Base-by-base conservation (phyloP, 2,329 filamentous ascomycete species). In the Trichoderma koningii region DNA sequence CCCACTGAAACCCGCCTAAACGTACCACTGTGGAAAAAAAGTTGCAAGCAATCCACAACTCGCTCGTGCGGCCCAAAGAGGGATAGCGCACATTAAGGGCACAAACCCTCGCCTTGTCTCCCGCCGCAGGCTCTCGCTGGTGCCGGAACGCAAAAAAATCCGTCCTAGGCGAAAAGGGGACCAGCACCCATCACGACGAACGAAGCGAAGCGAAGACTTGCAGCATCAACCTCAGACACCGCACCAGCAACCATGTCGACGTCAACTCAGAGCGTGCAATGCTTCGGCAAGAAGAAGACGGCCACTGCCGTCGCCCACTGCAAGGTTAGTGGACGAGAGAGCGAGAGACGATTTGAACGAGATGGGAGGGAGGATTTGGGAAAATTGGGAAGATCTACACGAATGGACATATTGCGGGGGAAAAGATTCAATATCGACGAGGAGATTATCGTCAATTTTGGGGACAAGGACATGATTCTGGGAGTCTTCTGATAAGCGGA, bases 271-370 rank as follows among this genome's bases (percentile, higher is more conserved):
- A 90, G 87, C 82, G 90, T 93, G 77, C 93, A 97, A 88, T 97
- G 93, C 91, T 97, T 98, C 91, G 93, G 93, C 89, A 97, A 97
- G 90, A 93, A 93, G 88, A 92, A 91, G 87, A 93, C 88, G 79
- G 92, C 92, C 76, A 91, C 89, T 71, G 89, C 89, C 78, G 92
- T 96, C 84, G 92, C 92, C 81, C 91, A 94, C 86, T 94, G 91
- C 90, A 93, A 94, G 89, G 89, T 91, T 85, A 55, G 65, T 66
- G 63, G 38, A 60, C 14, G 23, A 9, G 48, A 19, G 26, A 41
- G 21, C 44, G 28, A 50, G n/a, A 26, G 7, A 17, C 30, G 30
- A 34, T 23, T 48, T 10, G 21, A n/a, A 23, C 45, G 23, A 9
- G 10, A 21, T 30, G 21, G 17, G 55, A n/a, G 7, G 3, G 44